A percentile compares a stretch with the other conserved stretches of the same genome.
Evolutionary conservation across 495 filamentous ascomycete genomes (phyloP).

Genomic region (Tuber melanosporum): DNA sequence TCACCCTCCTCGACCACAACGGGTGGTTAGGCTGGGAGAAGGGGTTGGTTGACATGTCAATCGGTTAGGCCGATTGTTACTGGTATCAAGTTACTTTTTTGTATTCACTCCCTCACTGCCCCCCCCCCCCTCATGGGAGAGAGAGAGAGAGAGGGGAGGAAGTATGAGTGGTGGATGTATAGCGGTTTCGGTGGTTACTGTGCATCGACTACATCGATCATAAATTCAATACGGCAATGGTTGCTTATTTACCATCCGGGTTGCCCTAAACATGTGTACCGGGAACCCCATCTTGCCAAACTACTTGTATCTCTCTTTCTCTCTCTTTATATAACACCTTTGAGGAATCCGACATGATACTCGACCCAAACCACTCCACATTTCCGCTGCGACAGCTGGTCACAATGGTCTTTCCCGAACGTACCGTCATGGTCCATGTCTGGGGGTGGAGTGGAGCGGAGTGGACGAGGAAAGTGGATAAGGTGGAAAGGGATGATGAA

Average conservation of each 20-base stretch:
- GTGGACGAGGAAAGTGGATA: neutral
- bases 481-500: neutral
- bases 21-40: neutral
- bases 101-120: neutral
- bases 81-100: neutral
- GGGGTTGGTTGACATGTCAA: neutral
- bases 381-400: slow-evolving; percentile 25
- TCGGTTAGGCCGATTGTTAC: neutral
- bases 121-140: neutral
- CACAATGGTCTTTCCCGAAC: slow-evolving; percentile 15
- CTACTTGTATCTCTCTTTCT: neutral
- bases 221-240: slow-evolving; percentile 11
- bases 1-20: neutral
- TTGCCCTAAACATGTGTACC: slow-evolving; percentile 26
- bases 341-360: slow-evolving; percentile 34
- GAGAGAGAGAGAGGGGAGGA: neutral
- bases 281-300: neutral
- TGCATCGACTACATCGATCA: slow-evolving; percentile 24
- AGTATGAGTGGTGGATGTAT: neutral
- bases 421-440: neutral
- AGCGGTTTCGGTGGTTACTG: neutral
- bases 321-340: slow-evolving; percentile 33
- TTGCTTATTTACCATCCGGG: slow-evolving; percentile 8
- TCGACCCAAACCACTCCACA: slow-evolving; percentile 29
- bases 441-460: neutral